These are phyloP conservation scores for Saccharum spontaneum DNA, from an alignment of 176 grass and related monocot genomes.

Conservation along the genomic window DNA sequence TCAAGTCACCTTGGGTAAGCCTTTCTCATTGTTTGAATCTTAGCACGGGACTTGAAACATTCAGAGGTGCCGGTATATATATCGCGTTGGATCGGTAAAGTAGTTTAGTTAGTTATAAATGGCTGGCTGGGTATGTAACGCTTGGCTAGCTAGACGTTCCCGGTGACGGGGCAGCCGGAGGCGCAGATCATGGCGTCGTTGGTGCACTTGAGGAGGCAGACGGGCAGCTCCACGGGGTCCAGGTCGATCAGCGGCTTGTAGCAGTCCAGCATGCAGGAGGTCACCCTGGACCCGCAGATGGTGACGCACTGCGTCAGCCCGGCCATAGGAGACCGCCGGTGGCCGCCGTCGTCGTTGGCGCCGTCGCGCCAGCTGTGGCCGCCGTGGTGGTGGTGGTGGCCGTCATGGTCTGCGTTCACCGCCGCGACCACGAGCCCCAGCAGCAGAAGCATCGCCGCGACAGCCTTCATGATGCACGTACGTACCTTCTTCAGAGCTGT, in stretches of 20 bases:
- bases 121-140: neutral
- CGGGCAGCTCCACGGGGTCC: neutral
- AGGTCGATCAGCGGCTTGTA: neutral
- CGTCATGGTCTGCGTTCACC: too few species aligned
- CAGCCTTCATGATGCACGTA: too few species aligned
- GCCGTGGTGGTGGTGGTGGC: neutral
- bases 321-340: neutral
- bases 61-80: too few species aligned
- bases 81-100: too few species aligned
- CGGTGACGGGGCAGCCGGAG: slow-evolving; percentile 16
- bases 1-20: too few species aligned
- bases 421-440: neutral
- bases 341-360: too few species aligned
- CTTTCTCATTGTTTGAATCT: too few species aligned
- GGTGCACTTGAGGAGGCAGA: slow-evolving; percentile 44
- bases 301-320: slow-evolving; percentile 37
- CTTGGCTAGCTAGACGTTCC: neutral
- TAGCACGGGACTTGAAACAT: too few species aligned
- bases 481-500: too few species aligned
- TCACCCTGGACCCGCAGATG: neutral
- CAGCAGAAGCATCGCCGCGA: too few species aligned
- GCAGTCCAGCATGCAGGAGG: slow-evolving; percentile 27
- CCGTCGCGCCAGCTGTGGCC: too few species aligned
- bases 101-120: neutral
- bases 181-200: slow-evolving; percentile 21